phyloP scores from a whole-genome alignment of 441 rosid genomes.

The Adansonia madagascariensis region DNA sequence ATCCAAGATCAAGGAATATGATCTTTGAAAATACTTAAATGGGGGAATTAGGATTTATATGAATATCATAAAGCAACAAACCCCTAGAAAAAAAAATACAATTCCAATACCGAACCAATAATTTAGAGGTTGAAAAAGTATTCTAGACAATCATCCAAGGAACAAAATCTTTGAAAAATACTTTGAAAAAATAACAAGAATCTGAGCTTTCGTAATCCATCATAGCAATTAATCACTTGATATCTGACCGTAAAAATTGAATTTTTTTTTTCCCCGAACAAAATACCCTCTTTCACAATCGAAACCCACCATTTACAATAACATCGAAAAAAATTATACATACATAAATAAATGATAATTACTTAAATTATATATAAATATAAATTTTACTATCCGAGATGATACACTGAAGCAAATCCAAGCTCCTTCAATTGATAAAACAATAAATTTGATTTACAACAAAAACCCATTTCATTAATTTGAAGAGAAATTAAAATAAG shows the following conservation, averaged over 20 bases:
- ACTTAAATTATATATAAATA: neutral
- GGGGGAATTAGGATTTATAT: neutral
- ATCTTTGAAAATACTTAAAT: neutral
- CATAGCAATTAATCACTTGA: neutral
- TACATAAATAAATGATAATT: neutral
- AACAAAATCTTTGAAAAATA: neutral
- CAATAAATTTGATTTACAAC: neutral
- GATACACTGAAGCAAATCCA: neutral
- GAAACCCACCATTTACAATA: neutral
- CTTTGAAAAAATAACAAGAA: neutral
- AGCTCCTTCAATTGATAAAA: neutral
- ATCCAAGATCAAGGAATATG: neutral
- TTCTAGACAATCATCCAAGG: neutral
- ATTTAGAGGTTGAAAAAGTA: neutral
- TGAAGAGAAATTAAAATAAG: neutral
- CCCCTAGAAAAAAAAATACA: neutral
- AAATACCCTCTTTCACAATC: neutral
- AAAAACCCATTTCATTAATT: neutral
- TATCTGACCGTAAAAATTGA: neutral
- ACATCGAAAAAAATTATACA: neutral
- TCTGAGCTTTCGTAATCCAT: neutral
- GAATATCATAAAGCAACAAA: neutral
- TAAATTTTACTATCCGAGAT: neutral
- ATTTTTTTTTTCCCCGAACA: neutral
- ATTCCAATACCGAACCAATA: neutral